phyloP scores from a whole-genome alignment of 164 flowering plant genomes.

The Magnolia officinalis region DNA sequence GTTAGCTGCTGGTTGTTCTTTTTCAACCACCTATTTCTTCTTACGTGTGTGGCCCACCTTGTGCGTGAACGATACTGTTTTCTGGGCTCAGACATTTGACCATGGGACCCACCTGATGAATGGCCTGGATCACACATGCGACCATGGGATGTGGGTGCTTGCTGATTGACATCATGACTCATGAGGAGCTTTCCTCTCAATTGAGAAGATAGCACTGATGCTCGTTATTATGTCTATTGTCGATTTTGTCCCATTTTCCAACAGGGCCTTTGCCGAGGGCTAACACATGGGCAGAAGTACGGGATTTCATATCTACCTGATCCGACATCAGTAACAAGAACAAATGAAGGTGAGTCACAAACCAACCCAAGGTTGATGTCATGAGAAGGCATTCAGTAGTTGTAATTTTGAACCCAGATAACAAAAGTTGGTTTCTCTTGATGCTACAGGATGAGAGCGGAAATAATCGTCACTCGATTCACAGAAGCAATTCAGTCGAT shows the following conservation, averaged over 20 bases:
- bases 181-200: not conserved
- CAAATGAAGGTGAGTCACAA: not conserved
- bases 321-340: not conserved
- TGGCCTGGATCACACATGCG: not conserved
- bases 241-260: not conserved
- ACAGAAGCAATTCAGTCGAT: not conserved
- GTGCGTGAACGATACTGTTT: not conserved
- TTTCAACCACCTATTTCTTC: not conserved
- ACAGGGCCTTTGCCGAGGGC: slow-evolving; percentile 14
- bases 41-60: not conserved
- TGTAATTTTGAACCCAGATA: not conserved
- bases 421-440: not conserved
- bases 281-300: slow-evolving; percentile 13
- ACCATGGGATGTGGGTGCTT: not conserved
- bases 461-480: not conserved
- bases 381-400: not conserved
- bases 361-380: slow-evolving; percentile 4
- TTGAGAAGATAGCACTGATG: not conserved
- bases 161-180: not conserved
- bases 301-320: slow-evolving; percentile 6
- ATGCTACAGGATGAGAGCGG: not conserved
- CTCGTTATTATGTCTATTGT: not conserved
- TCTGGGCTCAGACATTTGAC: too few relatives aligned
- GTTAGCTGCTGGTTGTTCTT: too few relatives aligned
- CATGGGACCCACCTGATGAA: not conserved